Percentiles rank a stretch among this genome's conserved stretches.
Conservation (phyloP, 2,329 filamentous ascomycete species). For the Botryotinia calthae region DNA sequence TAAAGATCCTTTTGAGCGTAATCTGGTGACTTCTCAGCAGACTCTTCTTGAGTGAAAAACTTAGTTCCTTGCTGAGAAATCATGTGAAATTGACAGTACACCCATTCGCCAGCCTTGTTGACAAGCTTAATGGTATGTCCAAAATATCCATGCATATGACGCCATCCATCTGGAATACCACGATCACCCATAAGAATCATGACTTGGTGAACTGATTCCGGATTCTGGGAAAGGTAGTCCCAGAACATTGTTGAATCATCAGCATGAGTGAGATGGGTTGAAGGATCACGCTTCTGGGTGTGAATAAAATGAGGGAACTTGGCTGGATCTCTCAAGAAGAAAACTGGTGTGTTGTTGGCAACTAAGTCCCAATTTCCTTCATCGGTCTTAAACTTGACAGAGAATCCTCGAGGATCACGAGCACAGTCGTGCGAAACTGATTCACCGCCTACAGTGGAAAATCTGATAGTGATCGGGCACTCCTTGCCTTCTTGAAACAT, state of each 20-base stretch:
- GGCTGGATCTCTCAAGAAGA: conserved; percentile 71
- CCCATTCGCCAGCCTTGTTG: conserved; percentile 52
- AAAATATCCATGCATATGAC: conserved; percentile 54
- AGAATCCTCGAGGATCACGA: conserved; percentile 70
- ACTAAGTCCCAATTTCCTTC: conserved; percentile 75
- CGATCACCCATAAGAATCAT: conserved; percentile 59
- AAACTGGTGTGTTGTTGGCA: conserved; percentile 70
- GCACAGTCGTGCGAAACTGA: conserved; percentile 69
- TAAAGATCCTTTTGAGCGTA: conserved; percentile 52
- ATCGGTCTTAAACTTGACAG: conserved; percentile 70
- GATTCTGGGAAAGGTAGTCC: conserved; percentile 42
- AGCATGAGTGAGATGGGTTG: conserved; percentile 62
- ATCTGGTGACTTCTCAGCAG: conserved; percentile 45
- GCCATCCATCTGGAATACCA: conserved; percentile 53
- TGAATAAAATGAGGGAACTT: conserved; percentile 75
- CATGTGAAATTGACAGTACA: conserved; percentile 54
- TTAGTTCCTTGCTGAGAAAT: conserved; percentile 53
- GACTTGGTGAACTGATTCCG: conserved; percentile 55
- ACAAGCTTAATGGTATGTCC: conserved; percentile 56
- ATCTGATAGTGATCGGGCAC: conserved; percentile 64
- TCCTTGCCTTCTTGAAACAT: conserved; percentile 63
- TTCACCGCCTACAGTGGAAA: conserved; percentile 75
- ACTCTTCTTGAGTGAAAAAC: conserved; percentile 50
- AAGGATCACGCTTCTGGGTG: conserved; percentile 70
- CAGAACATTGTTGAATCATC: conserved; percentile 49